Evolutionary conservation across 805 yeast genomes (phyloP).

Genomic region (Metschnikowia baotianmanensis): DNA sequence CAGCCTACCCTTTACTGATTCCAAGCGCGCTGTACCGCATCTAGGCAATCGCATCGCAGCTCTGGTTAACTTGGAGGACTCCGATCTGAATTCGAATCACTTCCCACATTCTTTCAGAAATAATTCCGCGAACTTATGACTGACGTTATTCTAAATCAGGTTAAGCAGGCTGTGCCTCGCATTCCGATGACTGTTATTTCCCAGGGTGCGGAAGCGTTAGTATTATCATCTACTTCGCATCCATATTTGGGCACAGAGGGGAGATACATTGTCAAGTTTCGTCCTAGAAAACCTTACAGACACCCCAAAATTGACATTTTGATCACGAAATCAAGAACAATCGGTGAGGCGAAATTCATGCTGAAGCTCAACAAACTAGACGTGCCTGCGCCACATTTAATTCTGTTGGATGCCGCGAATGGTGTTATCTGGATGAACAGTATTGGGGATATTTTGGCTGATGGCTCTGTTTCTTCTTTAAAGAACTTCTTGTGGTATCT

Average conservation of each 20-base stretch:
- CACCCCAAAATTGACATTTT: slow-evolving; percentile 77
- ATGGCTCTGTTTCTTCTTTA: slow-evolving; percentile 57
- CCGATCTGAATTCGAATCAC: background rate
- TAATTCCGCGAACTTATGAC: slow-evolving; percentile 59
- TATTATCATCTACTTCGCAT: slow-evolving; percentile 59
- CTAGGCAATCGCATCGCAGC: too few species aligned
- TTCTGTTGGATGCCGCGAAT: slow-evolving; percentile 70
- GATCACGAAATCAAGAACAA: slow-evolving; percentile 76
- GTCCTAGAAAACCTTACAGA: slow-evolving; percentile 90
- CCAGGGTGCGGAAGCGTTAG: slow-evolving; percentile 91
- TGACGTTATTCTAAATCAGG: slow-evolving; percentile 44
- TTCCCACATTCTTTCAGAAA: background rate
- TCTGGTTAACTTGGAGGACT: background rate
- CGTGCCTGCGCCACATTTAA: slow-evolving; percentile 66
- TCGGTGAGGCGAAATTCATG: slow-evolving; percentile 79
- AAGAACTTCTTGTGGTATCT: slow-evolving; percentile 73
- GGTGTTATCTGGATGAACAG: slow-evolving; percentile 91
- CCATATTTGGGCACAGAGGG: slow-evolving; percentile 47
- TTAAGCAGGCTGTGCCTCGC: slow-evolving; percentile 43
- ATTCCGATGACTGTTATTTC: slow-evolving; percentile 58
- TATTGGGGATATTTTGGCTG: slow-evolving; percentile 54
- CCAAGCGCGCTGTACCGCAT: too few species aligned
- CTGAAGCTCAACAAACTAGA: slow-evolving; percentile 53
- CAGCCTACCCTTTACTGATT: too few species aligned
- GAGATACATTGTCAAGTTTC: slow-evolving; percentile 66